phyloP scores from a whole-genome alignment of 179 eudicot genomes.

The Sideroxylon spinosum region DNA sequence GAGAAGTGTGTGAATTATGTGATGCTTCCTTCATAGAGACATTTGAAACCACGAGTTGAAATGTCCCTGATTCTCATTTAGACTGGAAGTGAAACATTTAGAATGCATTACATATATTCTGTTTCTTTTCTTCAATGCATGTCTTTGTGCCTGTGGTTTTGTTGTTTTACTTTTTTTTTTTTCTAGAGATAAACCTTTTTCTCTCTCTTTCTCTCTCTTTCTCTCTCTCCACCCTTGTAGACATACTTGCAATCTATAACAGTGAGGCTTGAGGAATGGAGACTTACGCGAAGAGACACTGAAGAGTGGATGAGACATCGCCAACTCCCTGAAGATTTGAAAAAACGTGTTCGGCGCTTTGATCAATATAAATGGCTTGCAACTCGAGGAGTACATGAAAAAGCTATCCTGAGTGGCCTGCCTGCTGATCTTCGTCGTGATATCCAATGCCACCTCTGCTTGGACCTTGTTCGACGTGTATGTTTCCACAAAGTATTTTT shows the following conservation, averaged over 20 bases:
- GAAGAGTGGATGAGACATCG: slow-evolving; percentile 99
- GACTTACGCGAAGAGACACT: slow-evolving; percentile 88
- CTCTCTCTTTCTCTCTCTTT: slow-evolving; percentile 3
- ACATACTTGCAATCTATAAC: slow-evolving; percentile 92
- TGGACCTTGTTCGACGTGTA: slow-evolving; percentile 98
- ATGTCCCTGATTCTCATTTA: no score
- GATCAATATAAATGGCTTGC: slow-evolving; percentile 96
- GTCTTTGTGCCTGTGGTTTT: slow-evolving; percentile 1
- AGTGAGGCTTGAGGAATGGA: slow-evolving; percentile 93
- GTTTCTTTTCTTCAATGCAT: no score
- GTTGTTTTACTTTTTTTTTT: neutral
- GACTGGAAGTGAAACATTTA: no score
- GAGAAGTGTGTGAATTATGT: no score
- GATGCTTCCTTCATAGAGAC: no score
- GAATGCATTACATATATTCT: no score
- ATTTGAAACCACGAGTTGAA: no score
- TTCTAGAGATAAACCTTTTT: neutral
- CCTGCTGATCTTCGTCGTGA: slow-evolving; percentile 95
- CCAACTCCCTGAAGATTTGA: slow-evolving; percentile 90
- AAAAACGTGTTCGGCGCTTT: slow-evolving; percentile 66
- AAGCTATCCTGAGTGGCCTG: slow-evolving; percentile 60
- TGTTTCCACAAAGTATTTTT: slow-evolving; percentile 14
- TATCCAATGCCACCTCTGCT: slow-evolving; percentile 84
- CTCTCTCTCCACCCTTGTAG: slow-evolving; percentile 25
- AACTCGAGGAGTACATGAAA: slow-evolving; percentile 89